These are phyloP conservation scores for Phylloporus scabripes DNA, from an alignment of 768 basidiomycete species.

Conservation along the genomic window DNA sequence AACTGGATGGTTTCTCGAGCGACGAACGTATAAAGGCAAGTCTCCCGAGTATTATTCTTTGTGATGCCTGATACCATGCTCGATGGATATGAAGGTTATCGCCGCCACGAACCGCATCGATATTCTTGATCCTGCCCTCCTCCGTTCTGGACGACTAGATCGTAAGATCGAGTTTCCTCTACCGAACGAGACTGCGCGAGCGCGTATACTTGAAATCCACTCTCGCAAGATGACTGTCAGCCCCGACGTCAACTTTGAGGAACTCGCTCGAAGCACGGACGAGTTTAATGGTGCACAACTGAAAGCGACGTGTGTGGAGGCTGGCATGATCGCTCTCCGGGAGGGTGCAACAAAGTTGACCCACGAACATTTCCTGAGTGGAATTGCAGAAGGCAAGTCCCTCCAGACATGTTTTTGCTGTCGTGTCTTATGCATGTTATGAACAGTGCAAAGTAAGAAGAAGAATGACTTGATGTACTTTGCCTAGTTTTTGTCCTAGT, in stretches of 20 bases:
- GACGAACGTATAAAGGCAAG: slow-evolving; percentile 94
- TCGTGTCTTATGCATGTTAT: slow-evolving; percentile 21
- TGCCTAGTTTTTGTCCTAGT: slow-evolving; percentile 44
- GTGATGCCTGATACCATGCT: not conserved
- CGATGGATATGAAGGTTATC: slow-evolving; percentile 90
- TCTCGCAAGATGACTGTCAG: slow-evolving; percentile 92
- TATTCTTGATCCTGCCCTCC: slow-evolving; percentile 95
- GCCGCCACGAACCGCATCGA: slow-evolving; percentile 99
- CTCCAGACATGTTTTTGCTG: not conserved
- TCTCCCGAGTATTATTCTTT: not conserved
- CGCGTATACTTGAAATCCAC: slow-evolving; percentile 94
- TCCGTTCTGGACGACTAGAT: slow-evolving; percentile 95
- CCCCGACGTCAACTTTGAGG: slow-evolving; percentile 91
- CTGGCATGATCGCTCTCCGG: slow-evolving; percentile 96
- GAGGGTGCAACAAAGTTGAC: slow-evolving; percentile 85
- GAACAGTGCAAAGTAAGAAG: slow-evolving; percentile 95
- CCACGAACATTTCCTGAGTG: slow-evolving; percentile 95
- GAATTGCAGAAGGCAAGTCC: slow-evolving; percentile 76
- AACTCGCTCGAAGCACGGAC: slow-evolving; percentile 93
- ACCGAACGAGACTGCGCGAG: slow-evolving; percentile 94
- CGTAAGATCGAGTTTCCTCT: slow-evolving; percentile 98
- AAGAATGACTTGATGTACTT: slow-evolving; percentile 98
- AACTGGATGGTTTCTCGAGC: slow-evolving; percentile 95
- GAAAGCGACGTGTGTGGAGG: slow-evolving; percentile 98
- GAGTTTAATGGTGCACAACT: slow-evolving; percentile 98